Percentiles rank a stretch among this genome's conserved stretches.
Evolutionary conservation across 140 eudicot species (phyloP).

Genomic region (Eryngium alpinum): DNA sequence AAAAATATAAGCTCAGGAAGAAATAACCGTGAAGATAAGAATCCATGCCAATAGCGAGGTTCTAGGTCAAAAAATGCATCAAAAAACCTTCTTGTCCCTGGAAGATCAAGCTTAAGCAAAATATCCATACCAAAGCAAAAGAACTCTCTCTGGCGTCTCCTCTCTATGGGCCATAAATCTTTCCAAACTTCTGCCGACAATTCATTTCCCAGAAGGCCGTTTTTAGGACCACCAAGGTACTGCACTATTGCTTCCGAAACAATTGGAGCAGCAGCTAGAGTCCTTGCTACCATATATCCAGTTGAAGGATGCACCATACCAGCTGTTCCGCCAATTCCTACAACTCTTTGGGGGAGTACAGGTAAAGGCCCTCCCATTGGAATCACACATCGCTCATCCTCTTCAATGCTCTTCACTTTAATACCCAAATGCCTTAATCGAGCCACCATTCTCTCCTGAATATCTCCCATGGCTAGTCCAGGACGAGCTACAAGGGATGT

Average conservation of each 20-base stretch:
- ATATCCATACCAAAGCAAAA: conserved; percentile 98
- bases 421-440: conserved; percentile 86
- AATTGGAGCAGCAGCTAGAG: conserved; percentile 89
- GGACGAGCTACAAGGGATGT: conserved; percentile 98
- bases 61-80: conserved; percentile 90
- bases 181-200: conserved; percentile 70
- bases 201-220: conserved; percentile 35
- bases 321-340: conserved; percentile 97
- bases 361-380: conserved; percentile 99
- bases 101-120: conserved; percentile 85
- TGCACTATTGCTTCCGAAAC: conserved; percentile 79
- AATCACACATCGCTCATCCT: conserved; percentile 84
- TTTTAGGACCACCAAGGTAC: conserved; percentile 58
- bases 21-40: conserved; percentile 85
- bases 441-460: conserved; percentile 94
- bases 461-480: conserved; percentile 73
- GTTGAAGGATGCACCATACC: conserved; percentile 99
- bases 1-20: conserved; percentile 77
- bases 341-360: conserved; percentile 81
- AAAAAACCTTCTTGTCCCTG: conserved; percentile 82
- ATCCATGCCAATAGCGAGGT: conserved; percentile 98
- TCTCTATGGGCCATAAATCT: conserved; percentile 89
- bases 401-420: conserved; percentile 83
- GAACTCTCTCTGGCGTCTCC: conserved; percentile 88
- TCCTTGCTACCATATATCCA: conserved; percentile 97